A percentile compares a stretch with the other conserved stretches of the same genome.
Conservation (phyloP, 176 grass and related monocot genomes). For the Rhynchospora breviuscula region DNA sequence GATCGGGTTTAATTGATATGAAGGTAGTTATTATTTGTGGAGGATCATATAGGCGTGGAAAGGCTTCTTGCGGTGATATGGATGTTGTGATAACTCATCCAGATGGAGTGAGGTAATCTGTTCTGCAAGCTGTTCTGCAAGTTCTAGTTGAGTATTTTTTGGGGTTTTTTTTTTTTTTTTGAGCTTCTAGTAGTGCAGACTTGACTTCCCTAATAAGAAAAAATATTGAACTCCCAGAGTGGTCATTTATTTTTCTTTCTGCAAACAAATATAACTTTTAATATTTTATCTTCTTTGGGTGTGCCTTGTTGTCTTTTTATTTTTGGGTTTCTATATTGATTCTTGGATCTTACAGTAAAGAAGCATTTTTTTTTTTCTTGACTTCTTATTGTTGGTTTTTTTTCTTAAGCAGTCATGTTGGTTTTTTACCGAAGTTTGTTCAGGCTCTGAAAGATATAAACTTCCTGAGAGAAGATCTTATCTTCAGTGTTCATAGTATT, state of each 20-base stretch:
- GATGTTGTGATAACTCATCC: constrained; percentile 89
- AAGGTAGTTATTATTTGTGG: constrained; percentile 83
- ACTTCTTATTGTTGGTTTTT: not conserved
- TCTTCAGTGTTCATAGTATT: constrained; percentile 85
- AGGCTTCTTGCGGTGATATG: constrained; percentile 92
- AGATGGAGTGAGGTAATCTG: constrained; percentile 71
- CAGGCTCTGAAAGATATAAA: constrained; percentile 72
- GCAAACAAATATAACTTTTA: not conserved
- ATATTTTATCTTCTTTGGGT: not conserved
- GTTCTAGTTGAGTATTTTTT: not conserved
- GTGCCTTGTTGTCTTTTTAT: not conserved
- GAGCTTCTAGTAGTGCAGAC: not conserved
- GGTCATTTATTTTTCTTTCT: not conserved
- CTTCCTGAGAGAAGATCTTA: constrained; percentile 92
- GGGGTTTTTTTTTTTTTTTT: not conserved
- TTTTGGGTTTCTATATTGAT: constrained; percentile 3
- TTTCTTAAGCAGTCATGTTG: constrained; percentile 56
- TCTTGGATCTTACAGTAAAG: not conserved
- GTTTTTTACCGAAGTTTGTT: constrained; percentile 74
- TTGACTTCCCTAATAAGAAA: not conserved
- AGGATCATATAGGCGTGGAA: constrained; percentile 96
- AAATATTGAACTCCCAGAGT: not conserved
- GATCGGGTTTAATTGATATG: constrained; percentile 22
- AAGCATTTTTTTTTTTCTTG: not conserved
- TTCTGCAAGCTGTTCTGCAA: not conserved